A percentile compares a stretch with the other conserved stretches of the same genome.
Evolutionary conservation across 441 rosid genomes (phyloP).

Genomic region (Dalechampia spathulata): DNA sequence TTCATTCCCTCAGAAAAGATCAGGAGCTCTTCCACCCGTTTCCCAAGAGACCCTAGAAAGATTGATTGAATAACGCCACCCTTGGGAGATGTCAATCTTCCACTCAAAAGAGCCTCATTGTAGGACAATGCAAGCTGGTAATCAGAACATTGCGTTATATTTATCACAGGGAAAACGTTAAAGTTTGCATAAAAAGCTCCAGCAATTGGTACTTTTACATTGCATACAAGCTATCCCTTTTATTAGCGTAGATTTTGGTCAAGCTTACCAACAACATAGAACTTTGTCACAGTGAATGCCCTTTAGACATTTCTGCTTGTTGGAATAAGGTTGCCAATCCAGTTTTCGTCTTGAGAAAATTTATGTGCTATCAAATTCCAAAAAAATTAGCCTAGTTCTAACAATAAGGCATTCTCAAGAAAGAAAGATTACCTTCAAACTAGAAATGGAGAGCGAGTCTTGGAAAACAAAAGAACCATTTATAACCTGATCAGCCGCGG

Average conservation of each 20-base stretch:
- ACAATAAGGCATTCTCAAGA: neutral
- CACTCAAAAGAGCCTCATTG: constrained; percentile 65
- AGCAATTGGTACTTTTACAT: too few species aligned
- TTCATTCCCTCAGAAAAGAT: constrained; percentile 31
- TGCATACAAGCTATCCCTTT: neutral
- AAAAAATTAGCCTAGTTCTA: neutral
- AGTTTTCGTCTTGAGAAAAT: neutral
- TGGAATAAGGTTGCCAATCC: neutral
- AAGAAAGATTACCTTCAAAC: constrained; percentile 57
- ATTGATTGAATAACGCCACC: constrained; percentile 70
- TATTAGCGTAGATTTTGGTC: neutral
- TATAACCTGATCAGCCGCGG: constrained; percentile 60
- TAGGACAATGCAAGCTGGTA: constrained; percentile 80
- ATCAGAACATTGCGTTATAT: neutral
- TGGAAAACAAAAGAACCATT: constrained; percentile 27
- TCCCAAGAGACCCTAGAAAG: constrained; percentile 59
- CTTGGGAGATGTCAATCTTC: constrained; percentile 49
- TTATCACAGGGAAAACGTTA: too few species aligned
- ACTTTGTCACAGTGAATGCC: neutral
- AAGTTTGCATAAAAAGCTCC: too few species aligned
- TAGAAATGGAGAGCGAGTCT: constrained; percentile 67
- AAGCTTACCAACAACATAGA: neutral
- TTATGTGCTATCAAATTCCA: neutral
- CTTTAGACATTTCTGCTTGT: neutral
- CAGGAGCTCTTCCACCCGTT: constrained; percentile 68